These are phyloP conservation scores for Primulina huaijiensis DNA, from an alignment of 257 asterid species.

Conservation along the genomic window DNA sequence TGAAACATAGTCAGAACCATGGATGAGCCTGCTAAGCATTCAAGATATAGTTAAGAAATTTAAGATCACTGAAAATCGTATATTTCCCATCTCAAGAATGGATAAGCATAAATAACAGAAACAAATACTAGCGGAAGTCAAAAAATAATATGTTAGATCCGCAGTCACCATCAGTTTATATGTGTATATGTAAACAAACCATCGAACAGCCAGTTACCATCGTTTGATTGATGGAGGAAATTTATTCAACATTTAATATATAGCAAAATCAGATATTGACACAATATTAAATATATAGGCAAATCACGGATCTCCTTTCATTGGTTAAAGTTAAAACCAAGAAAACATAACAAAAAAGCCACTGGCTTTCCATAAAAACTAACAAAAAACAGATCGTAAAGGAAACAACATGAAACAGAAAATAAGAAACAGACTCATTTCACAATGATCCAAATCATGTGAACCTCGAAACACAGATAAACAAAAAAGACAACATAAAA, in stretches of 20 bases:
- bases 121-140: neutral
- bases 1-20: neutral
- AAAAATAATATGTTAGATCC: constrained; percentile 14
- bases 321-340: neutral
- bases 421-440: neutral
- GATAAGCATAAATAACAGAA: constrained; percentile 12
- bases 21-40: no score
- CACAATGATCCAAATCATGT: constrained; percentile 8
- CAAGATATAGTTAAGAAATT: neutral
- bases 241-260: no score
- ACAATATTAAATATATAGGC: no score
- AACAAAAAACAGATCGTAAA: constrained; percentile 2
- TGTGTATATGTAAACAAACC: no score
- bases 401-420: neutral
- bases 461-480: neutral
- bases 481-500: neutral
- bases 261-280: no score
- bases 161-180: neutral
- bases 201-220: neutral
- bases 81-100: neutral
- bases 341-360: neutral
- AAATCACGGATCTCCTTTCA: neutral
- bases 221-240: neutral
- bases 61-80: neutral
- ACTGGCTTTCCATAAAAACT: neutral